phyloP scores from a whole-genome alignment of 2,329 filamentous ascomycete genomes.

The Aplosporella prunicola region DNA sequence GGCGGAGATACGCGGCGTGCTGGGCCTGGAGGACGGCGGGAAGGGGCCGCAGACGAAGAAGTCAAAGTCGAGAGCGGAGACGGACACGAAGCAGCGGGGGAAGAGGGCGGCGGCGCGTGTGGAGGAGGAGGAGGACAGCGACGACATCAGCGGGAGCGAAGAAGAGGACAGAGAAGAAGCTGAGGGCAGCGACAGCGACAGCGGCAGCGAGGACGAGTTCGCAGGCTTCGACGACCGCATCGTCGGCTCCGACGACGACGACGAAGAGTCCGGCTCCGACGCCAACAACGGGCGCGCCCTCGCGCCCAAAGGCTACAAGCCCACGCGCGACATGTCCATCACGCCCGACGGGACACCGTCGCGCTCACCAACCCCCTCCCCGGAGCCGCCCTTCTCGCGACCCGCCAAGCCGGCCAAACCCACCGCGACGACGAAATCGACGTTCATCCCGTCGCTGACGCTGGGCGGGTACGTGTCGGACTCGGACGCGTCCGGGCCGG shows the following conservation, averaged over 20 bases:
- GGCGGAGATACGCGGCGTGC: slow-evolving; percentile 31
- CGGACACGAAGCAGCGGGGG: slow-evolving; percentile 5
- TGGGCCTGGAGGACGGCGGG: slow-evolving; percentile 19
- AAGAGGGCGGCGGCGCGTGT: slow-evolving; percentile 13
- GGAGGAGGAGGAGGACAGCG: slow-evolving; percentile 9
- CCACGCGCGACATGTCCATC: slow-evolving; percentile 6
- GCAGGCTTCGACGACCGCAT: slow-evolving; percentile 30
- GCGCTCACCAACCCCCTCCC: slow-evolving; percentile 7
- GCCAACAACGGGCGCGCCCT: not conserved
- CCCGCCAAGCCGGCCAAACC: slow-evolving; percentile 22
- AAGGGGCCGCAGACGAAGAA: slow-evolving; percentile 1
- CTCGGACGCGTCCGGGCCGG: slow-evolving; percentile 47
- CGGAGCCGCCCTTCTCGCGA: slow-evolving; percentile 18
- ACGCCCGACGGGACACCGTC: slow-evolving; percentile 1
- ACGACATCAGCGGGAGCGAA: slow-evolving; percentile 17
- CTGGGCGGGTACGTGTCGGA: slow-evolving; percentile 70
- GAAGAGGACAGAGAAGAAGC: slow-evolving; percentile 12
- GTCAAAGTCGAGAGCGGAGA: not conserved
- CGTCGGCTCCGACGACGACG: slow-evolving; percentile 27
- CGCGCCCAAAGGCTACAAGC: slow-evolving; percentile 1
- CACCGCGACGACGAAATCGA: slow-evolving; percentile 35
- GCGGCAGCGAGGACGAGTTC: slow-evolving; percentile 20
- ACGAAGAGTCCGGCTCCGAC: slow-evolving; percentile 23
- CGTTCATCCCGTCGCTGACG: slow-evolving; percentile 66
- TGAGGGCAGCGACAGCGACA: slow-evolving; percentile 12